Conservation (phyloP, 371 early-diverging fungal genomes). For the Mortierella sp. region DNA sequence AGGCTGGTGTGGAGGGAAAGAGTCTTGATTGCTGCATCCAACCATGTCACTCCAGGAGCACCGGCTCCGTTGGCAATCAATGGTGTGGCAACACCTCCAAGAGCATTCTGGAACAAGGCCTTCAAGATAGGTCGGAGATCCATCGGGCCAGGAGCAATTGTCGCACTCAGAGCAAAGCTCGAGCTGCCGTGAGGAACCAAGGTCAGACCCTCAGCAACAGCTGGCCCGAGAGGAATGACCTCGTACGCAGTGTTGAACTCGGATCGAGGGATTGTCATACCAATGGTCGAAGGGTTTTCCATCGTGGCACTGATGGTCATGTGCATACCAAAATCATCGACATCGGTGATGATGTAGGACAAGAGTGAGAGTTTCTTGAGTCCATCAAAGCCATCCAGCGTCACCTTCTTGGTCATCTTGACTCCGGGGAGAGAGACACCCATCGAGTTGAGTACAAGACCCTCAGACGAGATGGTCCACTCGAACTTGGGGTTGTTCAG, state of each 20-base stretch:
- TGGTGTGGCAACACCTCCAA: constrained; percentile 20
- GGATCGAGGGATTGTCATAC: constrained; percentile 43
- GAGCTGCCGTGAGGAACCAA: constrained; percentile 34
- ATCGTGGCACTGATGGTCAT: constrained; percentile 36
- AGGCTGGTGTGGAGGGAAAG: constrained; percentile 13
- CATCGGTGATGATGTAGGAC: constrained; percentile 23
- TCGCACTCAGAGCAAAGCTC: constrained; percentile 30
- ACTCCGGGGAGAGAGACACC: constrained; percentile 65
- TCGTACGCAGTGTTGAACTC: constrained; percentile 31
- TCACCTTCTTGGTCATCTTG: constrained; percentile 62
- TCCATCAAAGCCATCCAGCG: constrained; percentile 60
- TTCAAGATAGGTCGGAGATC: constrained; percentile 6
- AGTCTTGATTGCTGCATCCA: constrained; percentile 37
- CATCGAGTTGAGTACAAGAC: constrained; percentile 63
- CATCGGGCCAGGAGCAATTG: constrained; percentile 21
- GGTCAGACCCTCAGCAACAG: constrained; percentile 23
- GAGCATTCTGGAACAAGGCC: constrained; percentile 35
- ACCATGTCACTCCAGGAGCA: constrained; percentile 43
- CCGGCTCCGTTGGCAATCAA: constrained; percentile 29
- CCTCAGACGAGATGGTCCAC: constrained; percentile 63
- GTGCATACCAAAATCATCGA: constrained; percentile 40
- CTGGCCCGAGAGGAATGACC: constrained; percentile 40
- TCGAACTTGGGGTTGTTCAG: constrained; percentile 63
- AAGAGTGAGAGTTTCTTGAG: constrained; percentile 17
- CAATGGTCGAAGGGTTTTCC: constrained; percentile 52